phyloP scores from a whole-genome alignment of 768 basidiomycete genomes.

The Galerina marginata region DNA sequence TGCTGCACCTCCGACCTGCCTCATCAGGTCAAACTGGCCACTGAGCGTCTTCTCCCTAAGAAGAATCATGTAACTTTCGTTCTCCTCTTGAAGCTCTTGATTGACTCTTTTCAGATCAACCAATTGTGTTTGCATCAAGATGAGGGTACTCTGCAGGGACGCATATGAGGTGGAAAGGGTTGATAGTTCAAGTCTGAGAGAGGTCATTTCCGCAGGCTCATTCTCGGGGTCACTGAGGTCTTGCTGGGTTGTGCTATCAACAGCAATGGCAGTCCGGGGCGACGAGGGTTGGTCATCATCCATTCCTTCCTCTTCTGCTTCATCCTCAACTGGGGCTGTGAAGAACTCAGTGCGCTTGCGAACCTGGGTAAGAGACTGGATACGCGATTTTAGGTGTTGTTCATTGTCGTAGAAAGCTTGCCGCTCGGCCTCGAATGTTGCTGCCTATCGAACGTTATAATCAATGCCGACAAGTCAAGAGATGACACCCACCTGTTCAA shows the following conservation, averaged over 20 bases:
- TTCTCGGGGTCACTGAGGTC: conserved; percentile 67
- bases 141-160: conserved; percentile 82
- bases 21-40: conserved; percentile 83
- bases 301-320: conserved; percentile 37
- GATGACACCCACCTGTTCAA: conserved; percentile 71
- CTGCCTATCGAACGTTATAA: conserved; percentile 53
- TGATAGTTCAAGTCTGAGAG: conserved; percentile 81
- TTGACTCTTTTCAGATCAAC: conserved; percentile 89
- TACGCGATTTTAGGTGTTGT: conserved; percentile 90
- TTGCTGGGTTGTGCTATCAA: conserved; percentile 33
- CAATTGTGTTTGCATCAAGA: conserved; percentile 85
- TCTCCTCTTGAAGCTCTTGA: conserved; percentile 89
- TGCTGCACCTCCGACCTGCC: conserved; percentile 61
- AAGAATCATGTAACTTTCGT: conserved; percentile 95
- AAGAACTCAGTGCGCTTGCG: conserved; percentile 58
- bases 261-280: conserved; percentile 14
- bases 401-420: conserved; percentile 94
- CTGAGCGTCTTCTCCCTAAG: conserved; percentile 89
- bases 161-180: conserved; percentile 86
- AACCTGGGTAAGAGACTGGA: conserved; percentile 75
- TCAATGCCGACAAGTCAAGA: conserved; percentile 16
- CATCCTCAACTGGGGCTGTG: conserved; percentile 43
- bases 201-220: conserved; percentile 88
- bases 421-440: conserved; percentile 89
- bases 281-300: conserved; percentile 23